These are phyloP conservation scores for Neopestalotiopsis sp. DNA, from an alignment of 2,329 filamentous ascomycete genomes.

Conservation along the genomic window DNA sequence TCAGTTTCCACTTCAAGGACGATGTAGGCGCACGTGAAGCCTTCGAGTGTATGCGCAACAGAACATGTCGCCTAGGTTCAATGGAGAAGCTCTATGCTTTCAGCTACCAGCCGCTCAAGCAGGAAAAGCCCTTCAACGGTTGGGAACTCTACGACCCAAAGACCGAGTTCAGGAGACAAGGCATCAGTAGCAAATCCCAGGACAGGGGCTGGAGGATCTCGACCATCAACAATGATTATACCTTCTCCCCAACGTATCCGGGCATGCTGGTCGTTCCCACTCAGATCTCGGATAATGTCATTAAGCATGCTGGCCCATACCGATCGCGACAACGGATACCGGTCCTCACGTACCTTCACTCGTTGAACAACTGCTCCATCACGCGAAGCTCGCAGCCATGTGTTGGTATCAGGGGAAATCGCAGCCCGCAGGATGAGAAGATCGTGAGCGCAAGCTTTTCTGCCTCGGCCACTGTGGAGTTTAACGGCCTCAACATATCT, in stretches of 20 bases:
- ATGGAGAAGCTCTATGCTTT: constrained; percentile 94
- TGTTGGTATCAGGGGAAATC: constrained; percentile 83
- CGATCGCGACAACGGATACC: constrained; percentile 90
- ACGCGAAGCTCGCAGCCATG: constrained; percentile 92
- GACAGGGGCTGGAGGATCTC: constrained; percentile 89
- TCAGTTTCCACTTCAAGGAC: constrained; percentile 85
- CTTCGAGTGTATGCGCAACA: constrained; percentile 82
- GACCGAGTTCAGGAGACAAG: constrained; percentile 85
- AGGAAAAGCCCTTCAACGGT: constrained; percentile 76
- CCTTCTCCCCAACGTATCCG: constrained; percentile 92
- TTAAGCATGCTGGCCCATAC: constrained; percentile 91
- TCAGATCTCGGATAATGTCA: constrained; percentile 92
- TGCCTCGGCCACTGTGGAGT: constrained; percentile 59
- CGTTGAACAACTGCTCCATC: constrained; percentile 95
- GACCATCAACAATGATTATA: constrained; percentile 86
- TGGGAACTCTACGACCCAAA: constrained; percentile 86
- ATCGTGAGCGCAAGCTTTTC: constrained; percentile 92
- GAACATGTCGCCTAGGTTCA: constrained; percentile 81
- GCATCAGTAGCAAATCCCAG: constrained; percentile 79
- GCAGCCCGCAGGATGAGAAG: constrained; percentile 95
- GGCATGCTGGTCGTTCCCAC: constrained; percentile 82
- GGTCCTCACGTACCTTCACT: constrained; percentile 91
- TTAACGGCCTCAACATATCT: constrained; percentile 39
- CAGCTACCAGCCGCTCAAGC: constrained; percentile 74
- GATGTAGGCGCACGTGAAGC: constrained; percentile 79